A percentile compares a stretch with the other conserved stretches of the same genome.
Evolutionary conservation across 2,329 filamentous ascomycete genomes (phyloP).

Genomic region (Colletotrichum somersetense): DNA sequence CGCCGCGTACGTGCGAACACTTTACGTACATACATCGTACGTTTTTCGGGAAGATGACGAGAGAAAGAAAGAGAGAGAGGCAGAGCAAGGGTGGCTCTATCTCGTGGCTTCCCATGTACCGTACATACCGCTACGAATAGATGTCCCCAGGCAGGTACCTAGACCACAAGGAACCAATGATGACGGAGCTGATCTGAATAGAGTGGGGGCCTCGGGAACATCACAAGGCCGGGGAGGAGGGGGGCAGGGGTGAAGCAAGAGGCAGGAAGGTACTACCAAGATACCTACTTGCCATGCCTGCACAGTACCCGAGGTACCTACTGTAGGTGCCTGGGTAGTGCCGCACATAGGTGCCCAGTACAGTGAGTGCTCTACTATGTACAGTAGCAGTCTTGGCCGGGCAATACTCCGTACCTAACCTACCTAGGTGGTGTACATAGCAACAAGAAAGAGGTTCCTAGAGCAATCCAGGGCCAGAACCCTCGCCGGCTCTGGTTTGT

Average conservation of each 20-base stretch:
- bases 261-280: background rate
- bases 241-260: background rate
- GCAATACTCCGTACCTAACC: background rate
- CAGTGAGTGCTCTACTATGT: too few relatives aligned
- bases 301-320: too few relatives aligned
- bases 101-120: constrained; percentile 22
- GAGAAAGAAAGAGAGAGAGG: background rate
- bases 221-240: background rate
- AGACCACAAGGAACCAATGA: background rate
- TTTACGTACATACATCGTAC: background rate
- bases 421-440: too few relatives aligned
- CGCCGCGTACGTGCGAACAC: background rate
- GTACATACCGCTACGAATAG: background rate
- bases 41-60: background rate
- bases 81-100: constrained; percentile 22
- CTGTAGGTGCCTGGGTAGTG: too few relatives aligned
- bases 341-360: too few relatives aligned
- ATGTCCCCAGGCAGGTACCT: constrained; percentile 31
- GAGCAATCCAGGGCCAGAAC: background rate
- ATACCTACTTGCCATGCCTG: too few relatives aligned
- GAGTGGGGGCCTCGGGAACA: constrained; percentile 20
- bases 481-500: background rate
- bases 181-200: background rate
- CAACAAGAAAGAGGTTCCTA: background rate
- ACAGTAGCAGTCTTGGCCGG: background rate